Evolutionary conservation across 1,284 basidiomycete genomes (phyloP).

Genomic region (Melampsora americana): DNA sequence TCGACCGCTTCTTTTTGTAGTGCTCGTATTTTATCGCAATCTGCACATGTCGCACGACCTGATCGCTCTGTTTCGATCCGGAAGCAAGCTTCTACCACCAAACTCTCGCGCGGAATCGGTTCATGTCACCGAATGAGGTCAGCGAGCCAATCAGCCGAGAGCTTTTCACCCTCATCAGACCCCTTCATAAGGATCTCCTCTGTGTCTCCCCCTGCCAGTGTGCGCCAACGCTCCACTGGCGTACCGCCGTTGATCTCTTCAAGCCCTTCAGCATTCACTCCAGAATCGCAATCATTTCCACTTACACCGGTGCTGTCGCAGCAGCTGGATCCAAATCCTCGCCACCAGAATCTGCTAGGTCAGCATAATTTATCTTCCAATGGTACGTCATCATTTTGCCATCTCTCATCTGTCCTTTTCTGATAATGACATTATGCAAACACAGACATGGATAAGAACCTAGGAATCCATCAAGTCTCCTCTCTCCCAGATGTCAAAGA

Average conservation of each 20-base stretch:
- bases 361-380: not conserved
- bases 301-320: slow-evolving; percentile 13
- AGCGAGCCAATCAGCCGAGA: not conserved
- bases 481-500: not conserved
- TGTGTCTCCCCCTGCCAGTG: not conserved
- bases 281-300: slow-evolving; percentile 19
- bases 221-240: not conserved
- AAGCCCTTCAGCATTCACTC: slow-evolving; percentile 7
- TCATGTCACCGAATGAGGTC: slow-evolving; percentile 5
- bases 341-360: not conserved
- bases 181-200: not conserved
- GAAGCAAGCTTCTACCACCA: slow-evolving; percentile 16
- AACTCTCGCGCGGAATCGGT: slow-evolving; percentile 8
- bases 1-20: slow-evolving; percentile 7
- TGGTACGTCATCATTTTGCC: not conserved
- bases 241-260: not conserved
- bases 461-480: not conserved
- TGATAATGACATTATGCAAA: not conserved
- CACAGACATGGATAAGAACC: not conserved
- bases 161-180: not conserved
- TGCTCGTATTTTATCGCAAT: not conserved
- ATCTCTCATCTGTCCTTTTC: not conserved
- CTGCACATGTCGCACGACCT: slow-evolving; percentile 6
- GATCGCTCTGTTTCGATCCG: not conserved
- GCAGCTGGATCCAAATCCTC: not conserved